Base-by-base conservation (phyloP, 805 yeast genomes). In the Pichia rugopelliculosa region DNA sequence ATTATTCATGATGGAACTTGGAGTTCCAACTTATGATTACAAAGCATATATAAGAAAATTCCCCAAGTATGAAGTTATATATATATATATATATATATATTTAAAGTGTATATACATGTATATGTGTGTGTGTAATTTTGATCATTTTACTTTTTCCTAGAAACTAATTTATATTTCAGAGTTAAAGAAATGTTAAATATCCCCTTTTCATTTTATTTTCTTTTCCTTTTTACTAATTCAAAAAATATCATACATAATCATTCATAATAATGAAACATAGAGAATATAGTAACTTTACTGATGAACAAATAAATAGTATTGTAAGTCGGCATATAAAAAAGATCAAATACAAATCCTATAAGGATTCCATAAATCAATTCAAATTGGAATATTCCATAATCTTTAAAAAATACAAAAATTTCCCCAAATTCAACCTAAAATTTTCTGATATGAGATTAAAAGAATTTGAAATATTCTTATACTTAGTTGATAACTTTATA, bases 1-100 rank as follows among this genome's bases (percentile, higher is more conserved):
- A 85, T 88, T 51, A 87, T 88, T 57, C 91, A 84, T 56, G 82
- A 76, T 22, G 42, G 46, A 23, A 42, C 34, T 6, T 30, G 34
- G 34, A 30, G n/a, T 8, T 15, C 17, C n/a, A 30, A 30, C 7
- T 30, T 4, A 3, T 30, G n/a, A 30, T n/a, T 30, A n/a, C 7
- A 30, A 15, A 30, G n/a, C n/a, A n/a, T n/a, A n/a, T n/a, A 15
- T 30, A 27, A 9, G 33, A 27, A 27, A 27, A n/a, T n/a, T n/a
- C n/a, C n/a, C n/a, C n/a, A n/a, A n/a, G n/a, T n/a, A n/a, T n/a
- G n/a, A n/a, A n/a, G n/a, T n/a, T n/a, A n/a, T n/a, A n/a, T n/a
- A n/a, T n/a, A n/a, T n/a, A n/a, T n/a, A n/a, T n/a, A n/a, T n/a
- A n/a, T n/a, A n/a, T n/a, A n/a, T n/a, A n/a, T n/a, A n/a, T n/a